A percentile compares a stretch with the other conserved stretches of the same genome.
Evolutionary conservation across 2,329 filamentous ascomycete species (phyloP).

Genomic region (Fusarium luffae): DNA sequence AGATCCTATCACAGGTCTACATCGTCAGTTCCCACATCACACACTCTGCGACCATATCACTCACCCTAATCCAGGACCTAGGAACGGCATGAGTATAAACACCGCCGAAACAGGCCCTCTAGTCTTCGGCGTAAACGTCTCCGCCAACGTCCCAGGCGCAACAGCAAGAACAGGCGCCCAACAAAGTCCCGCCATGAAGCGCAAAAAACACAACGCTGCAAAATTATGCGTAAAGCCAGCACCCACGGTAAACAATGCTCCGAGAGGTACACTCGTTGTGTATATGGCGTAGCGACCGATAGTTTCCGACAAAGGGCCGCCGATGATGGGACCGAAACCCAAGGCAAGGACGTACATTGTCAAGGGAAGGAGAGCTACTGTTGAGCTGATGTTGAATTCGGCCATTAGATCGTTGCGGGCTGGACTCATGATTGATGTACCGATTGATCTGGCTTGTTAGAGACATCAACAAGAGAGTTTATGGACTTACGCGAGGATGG

Average conservation of each 20-base stretch:
- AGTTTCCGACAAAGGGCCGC: constrained; percentile 68
- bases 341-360: constrained; percentile 71
- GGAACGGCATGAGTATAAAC: constrained; percentile 63
- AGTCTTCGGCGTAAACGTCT: constrained; percentile 58
- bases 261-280: constrained; percentile 57
- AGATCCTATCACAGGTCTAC: constrained; percentile 60
- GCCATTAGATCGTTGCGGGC: constrained; percentile 54
- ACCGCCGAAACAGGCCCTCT: constrained; percentile 57
- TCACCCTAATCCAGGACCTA: constrained; percentile 64
- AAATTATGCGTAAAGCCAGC: constrained; percentile 63
- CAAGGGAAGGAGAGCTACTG: constrained; percentile 67
- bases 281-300: constrained; percentile 67
- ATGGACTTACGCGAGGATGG: constrained; percentile 57
- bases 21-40: background rate
- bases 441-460: constrained; percentile 21
- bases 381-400: constrained; percentile 65
- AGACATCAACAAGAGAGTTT: no score
- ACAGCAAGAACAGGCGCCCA: constrained; percentile 62
- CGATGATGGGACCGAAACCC: constrained; percentile 68
- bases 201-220: constrained; percentile 61
- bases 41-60: constrained; percentile 13
- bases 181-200: constrained; percentile 67
- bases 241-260: constrained; percentile 67
- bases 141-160: constrained; percentile 61
- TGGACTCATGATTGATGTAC: constrained; percentile 31